phyloP scores from a whole-genome alignment of 768 basidiomycete species.

The Botryobasidium botryosum region DNA sequence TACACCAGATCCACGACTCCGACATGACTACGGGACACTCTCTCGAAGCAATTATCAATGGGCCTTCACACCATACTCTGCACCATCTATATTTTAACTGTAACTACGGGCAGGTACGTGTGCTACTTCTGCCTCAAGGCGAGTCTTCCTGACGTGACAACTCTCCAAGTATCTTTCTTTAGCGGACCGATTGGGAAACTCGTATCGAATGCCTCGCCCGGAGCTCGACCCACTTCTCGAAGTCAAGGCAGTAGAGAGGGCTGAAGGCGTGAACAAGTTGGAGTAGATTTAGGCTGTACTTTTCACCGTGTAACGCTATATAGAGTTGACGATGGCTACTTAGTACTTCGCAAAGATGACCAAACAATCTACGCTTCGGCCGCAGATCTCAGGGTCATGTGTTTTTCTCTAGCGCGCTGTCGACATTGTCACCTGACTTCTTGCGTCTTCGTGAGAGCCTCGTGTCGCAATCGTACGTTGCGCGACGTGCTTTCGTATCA shows the following conservation, averaged over 20 bases:
- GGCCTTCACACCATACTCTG: constrained; percentile 94
- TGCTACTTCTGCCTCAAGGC: not conserved
- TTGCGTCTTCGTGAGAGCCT: too few species aligned
- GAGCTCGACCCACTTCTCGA: constrained; percentile 75
- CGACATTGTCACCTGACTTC: too few species aligned
- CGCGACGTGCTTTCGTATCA: too few species aligned
- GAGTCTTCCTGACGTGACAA: constrained; percentile 11
- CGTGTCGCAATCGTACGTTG: too few species aligned
- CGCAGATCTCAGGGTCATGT: too few species aligned
- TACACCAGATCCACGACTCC: constrained; percentile 78
- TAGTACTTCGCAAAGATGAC: too few species aligned
- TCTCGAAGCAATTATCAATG: constrained; percentile 83
- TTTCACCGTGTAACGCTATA: too few species aligned
- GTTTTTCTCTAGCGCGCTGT: too few species aligned
- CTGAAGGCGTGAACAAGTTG: too few species aligned
- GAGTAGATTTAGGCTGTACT: too few species aligned
- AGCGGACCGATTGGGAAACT: constrained; percentile 69
- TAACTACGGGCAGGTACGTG: constrained; percentile 65
- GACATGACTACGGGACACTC: constrained; percentile 93
- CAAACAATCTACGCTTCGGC: too few species aligned
- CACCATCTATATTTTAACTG: constrained; percentile 95
- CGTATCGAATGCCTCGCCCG: constrained; percentile 77
- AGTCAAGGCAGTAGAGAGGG: constrained; percentile 26
- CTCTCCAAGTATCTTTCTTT: constrained; percentile 88
- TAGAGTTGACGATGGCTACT: too few species aligned